Conservation (phyloP, 306 rosid genomes). For the Astragalus glycyphyllos region DNA sequence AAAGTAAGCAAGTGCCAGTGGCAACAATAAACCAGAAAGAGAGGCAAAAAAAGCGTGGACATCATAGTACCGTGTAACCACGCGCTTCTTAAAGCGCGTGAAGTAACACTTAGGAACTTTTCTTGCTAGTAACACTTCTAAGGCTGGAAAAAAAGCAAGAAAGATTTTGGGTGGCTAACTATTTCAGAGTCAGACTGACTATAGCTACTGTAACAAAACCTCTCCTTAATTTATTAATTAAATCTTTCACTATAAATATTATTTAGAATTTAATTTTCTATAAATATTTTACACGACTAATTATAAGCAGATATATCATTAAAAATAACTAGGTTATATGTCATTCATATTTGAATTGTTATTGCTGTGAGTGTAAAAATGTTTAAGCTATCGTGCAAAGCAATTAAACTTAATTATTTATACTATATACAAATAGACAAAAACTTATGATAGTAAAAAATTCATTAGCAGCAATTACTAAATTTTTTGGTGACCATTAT, state of each 20-base stretch:
- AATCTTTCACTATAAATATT: slow-evolving; percentile 18
- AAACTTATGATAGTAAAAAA: no score
- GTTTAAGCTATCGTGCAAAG: no score
- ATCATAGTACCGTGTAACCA: slow-evolving; percentile 37
- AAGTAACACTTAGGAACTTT: slow-evolving; percentile 38
- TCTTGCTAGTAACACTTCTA: slow-evolving; percentile 60
- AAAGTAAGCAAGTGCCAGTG: not conserved
- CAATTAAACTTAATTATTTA: no score
- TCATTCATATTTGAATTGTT: no score
- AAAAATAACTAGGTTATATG: no score
- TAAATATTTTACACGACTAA: no score
- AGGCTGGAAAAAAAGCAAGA: slow-evolving; percentile 70
- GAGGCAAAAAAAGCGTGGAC: slow-evolving; percentile 35
- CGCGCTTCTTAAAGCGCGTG: slow-evolving; percentile 49
- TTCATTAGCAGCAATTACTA: no score
- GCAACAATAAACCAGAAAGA: slow-evolving; percentile 23
- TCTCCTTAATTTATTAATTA: not conserved
- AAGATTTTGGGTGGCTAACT: slow-evolving; percentile 63
- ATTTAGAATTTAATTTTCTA: no score
- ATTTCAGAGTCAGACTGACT: slow-evolving; percentile 4
- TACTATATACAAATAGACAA: no score
- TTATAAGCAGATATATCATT: no score
- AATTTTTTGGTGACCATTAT: no score
- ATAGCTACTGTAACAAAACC: slow-evolving; percentile 35
- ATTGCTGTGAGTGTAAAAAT: no score